Evolutionary conservation across 192 early-diverging fungal genomes (phyloP).

Genomic region (Rhizoclosmatium sp.): DNA sequence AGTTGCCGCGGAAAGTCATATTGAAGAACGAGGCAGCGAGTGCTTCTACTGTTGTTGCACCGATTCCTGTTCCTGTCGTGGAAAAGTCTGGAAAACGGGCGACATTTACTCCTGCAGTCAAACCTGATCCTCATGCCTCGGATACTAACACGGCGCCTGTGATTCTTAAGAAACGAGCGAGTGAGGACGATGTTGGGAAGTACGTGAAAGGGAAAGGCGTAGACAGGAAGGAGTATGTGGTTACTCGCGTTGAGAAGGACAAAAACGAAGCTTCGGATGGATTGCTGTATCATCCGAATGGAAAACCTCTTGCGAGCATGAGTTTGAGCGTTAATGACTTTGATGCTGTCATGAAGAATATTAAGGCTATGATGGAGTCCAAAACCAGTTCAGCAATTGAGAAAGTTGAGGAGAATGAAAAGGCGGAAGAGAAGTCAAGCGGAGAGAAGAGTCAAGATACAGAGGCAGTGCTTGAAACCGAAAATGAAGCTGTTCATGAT

Average conservation of each 20-base stretch:
- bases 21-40: too few species aligned
- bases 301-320: neutral
- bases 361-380: slow-evolving; percentile 9
- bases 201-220: neutral
- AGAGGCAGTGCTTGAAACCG: neutral
- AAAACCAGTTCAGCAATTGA: neutral
- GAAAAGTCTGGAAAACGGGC: neutral
- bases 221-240: neutral
- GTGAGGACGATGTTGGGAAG: neutral
- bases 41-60: too few species aligned
- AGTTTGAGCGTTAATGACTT: slow-evolving; percentile 4
- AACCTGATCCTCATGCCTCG: neutral
- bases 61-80: too few species aligned
- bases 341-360: slow-evolving; percentile 29
- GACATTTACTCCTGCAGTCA: neutral
- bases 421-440: neutral
- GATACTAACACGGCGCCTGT: too few species aligned
- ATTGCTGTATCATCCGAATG: neutral
- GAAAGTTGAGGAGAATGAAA: neutral
- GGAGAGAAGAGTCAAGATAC: neutral
- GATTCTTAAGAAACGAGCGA: neutral
- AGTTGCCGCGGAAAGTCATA: too few species aligned
- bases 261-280: neutral
- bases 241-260: neutral
- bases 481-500: neutral